A percentile compares a stretch with the other conserved stretches of the same genome.
Evolutionary conservation across 2,329 filamentous ascomycete genomes (phyloP).

Genomic region (Aspergillus ochraceoroseus): DNA sequence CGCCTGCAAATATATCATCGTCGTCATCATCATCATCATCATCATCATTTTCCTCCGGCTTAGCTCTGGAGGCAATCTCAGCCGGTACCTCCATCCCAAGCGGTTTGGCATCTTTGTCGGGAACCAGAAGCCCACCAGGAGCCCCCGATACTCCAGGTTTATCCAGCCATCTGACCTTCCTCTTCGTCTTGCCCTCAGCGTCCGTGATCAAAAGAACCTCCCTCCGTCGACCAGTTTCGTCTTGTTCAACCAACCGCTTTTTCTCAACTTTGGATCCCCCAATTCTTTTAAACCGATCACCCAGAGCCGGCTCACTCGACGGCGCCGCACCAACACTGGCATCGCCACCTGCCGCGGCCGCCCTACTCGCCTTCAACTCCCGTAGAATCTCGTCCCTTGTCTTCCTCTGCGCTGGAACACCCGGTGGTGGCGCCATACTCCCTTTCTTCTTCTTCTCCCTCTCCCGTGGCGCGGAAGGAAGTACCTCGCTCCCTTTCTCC

Average conservation of each 20-base stretch:
- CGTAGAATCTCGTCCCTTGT: slow-evolving; percentile 57
- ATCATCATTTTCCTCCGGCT: slow-evolving; percentile 39
- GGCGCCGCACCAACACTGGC: slow-evolving; percentile 40
- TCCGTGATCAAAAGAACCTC: slow-evolving; percentile 58
- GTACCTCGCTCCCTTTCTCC: slow-evolving; percentile 25
- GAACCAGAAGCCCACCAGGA: slow-evolving; percentile 34
- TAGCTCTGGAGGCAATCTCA: slow-evolving; percentile 37
- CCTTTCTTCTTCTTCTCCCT: slow-evolving; percentile 51
- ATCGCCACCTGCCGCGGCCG: slow-evolving; percentile 36
- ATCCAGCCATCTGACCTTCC: slow-evolving; percentile 54
- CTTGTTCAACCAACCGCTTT: slow-evolving; percentile 52
- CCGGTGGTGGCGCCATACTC: slow-evolving; percentile 43
- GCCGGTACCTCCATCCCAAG: slow-evolving; percentile 50
- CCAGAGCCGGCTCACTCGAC: slow-evolving; percentile 49
- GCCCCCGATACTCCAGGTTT: slow-evolving; percentile 26
- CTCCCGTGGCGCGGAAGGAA: slow-evolving; percentile 32
- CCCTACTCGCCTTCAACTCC: slow-evolving; percentile 53
- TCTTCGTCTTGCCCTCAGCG: slow-evolving; percentile 57
- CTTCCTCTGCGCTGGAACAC: slow-evolving; percentile 44
- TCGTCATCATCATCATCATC: slow-evolving; percentile 56
- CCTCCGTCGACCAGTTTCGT: slow-evolving; percentile 48
- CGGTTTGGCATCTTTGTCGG: slow-evolving; percentile 45
- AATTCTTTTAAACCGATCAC: slow-evolving; percentile 53
- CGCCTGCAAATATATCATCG: slow-evolving; percentile 59
- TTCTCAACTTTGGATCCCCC: slow-evolving; percentile 46